A percentile compares a stretch with the other conserved stretches of the same genome.
Evolutionary conservation across 768 basidiomycete genomes (phyloP).

Genomic region (Lenzites betulinus): DNA sequence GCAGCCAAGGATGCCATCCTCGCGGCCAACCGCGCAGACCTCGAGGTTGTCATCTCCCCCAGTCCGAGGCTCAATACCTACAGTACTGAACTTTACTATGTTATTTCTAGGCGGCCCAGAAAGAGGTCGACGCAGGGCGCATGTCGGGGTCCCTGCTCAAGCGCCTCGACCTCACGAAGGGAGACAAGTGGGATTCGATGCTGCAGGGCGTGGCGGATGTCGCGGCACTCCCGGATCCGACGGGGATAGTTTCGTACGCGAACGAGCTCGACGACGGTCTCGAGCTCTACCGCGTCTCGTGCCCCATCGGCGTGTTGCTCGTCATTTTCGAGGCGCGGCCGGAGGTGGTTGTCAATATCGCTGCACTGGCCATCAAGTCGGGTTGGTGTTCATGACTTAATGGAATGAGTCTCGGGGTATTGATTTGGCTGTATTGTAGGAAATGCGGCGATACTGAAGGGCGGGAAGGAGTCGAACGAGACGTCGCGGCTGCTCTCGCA

Average conservation of each 20-base stretch:
- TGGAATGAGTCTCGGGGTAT: neutral
- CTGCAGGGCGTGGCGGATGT: constrained; percentile 89
- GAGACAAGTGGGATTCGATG: constrained; percentile 95
- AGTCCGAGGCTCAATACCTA: constrained; percentile 14
- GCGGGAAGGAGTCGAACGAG: constrained; percentile 90
- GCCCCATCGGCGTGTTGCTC: constrained; percentile 93
- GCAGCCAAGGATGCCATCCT: constrained; percentile 68
- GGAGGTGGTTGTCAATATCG: constrained; percentile 97
- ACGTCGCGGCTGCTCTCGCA: constrained; percentile 77
- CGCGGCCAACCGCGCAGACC: constrained; percentile 77
- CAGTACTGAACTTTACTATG: neutral
- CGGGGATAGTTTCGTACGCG: constrained; percentile 84
- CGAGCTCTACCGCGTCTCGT: constrained; percentile 91
- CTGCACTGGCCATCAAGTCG: constrained; percentile 93
- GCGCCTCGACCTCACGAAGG: constrained; percentile 74
- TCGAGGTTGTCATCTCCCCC: constrained; percentile 51
- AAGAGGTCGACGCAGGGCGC: constrained; percentile 77
- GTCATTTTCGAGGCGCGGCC: constrained; percentile 98
- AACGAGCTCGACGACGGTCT: constrained; percentile 84
- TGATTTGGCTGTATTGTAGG: constrained; percentile 47
- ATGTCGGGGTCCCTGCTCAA: constrained; percentile 86
- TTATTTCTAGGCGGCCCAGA: constrained; percentile 62
- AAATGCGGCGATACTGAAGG: constrained; percentile 96
- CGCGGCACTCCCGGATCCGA: constrained; percentile 82
- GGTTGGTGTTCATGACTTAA: constrained; percentile 49